phyloP scores from a whole-genome alignment of 2,329 filamentous ascomycete genomes.

The Microcera coccophila region DNA sequence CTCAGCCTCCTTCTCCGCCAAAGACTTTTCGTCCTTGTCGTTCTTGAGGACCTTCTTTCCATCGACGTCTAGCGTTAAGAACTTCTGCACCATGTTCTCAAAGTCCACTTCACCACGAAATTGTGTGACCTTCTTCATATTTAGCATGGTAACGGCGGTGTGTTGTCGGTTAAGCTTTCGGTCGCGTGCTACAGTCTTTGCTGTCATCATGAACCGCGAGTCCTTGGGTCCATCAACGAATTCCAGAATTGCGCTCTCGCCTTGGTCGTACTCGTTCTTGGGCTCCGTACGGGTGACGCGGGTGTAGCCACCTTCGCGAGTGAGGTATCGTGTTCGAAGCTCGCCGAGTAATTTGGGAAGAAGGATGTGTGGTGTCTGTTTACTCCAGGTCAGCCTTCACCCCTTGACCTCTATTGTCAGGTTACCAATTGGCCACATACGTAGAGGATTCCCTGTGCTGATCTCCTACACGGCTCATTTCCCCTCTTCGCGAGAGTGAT shows the following conservation, averaged over 20 bases:
- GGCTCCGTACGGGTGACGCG: conserved; percentile 90
- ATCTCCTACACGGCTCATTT: conserved; percentile 72
- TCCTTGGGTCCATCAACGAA: conserved; percentile 92
- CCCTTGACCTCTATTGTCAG: conserved; percentile 1
- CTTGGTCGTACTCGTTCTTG: conserved; percentile 77
- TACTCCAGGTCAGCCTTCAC: conserved; percentile 9
- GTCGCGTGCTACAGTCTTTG: conserved; percentile 71
- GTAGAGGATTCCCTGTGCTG: conserved; percentile 78
- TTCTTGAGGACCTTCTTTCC: conserved; percentile 16
- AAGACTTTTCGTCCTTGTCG: conserved; percentile 10
- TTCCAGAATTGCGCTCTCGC: conserved; percentile 84
- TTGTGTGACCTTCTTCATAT: conserved; percentile 82
- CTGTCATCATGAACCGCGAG: conserved; percentile 91
- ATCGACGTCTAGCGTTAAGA: conserved; percentile 29
- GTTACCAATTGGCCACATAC: conserved; percentile 50
- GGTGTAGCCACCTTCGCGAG: conserved; percentile 87
- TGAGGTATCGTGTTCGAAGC: conserved; percentile 72
- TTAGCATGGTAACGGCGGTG: conserved; percentile 69
- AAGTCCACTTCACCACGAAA: conserved; percentile 66
- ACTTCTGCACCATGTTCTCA: conserved; percentile 56
- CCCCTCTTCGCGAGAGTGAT: conserved; percentile 93
- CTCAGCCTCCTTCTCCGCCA: conserved; percentile 18
- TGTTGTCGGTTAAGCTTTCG: conserved; percentile 52
- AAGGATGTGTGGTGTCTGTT: conserved; percentile 62
- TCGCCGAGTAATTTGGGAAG: conserved; percentile 85